Base-by-base conservation (phyloP, 129 eudicot genomes). In the Saposhnikovia divaricata region DNA sequence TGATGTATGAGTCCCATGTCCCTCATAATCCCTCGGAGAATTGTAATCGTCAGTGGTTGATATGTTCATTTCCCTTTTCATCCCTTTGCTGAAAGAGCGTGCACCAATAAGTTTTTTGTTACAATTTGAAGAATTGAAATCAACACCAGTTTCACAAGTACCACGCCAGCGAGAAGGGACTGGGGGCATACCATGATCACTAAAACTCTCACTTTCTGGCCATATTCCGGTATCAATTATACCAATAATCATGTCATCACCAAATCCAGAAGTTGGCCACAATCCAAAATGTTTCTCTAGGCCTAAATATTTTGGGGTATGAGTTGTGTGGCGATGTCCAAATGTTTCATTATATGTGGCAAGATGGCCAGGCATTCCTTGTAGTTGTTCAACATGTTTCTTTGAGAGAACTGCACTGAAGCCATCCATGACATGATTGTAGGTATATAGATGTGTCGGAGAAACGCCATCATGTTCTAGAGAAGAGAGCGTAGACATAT, bases 301-400 rank as follows among this genome's bases (percentile, higher is more conserved):
- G 75, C 87, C 89, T 16, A 88, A 65, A 69, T 79, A 88, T 72
- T 79, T 79, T 1, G 91, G 89, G 4, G 91, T 79, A 39, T 81
- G 87, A 0, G 89, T 88, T 3, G 87, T 88, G 84, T 85, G 91
- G 51, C 51, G 82, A 5, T 88, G 81, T 3, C 89, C 89, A 18
- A 86, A 76, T 77, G 45, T 77, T 21, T 88, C 91, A 61, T 83
- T 84, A 10, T 79, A 86, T 1, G 84, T 69, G 43, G 89, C 82
- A 39, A 88, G 77, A 80, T 81, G 84, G n/a, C 87, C 83, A 1
- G 89, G 81, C 19, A 40, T 77, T 7, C 81, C 61, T 21, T 50
- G 57, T 18, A 50, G 57, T 50, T 50, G 57, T 50, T 50, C 57
- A 50, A 50, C 57, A 50, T 50, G 57, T 16, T 18, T 50, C 23